Evolutionary conservation across 192 early-diverging fungal genomes (phyloP).

Genomic region (Backusella morwellensis): DNA sequence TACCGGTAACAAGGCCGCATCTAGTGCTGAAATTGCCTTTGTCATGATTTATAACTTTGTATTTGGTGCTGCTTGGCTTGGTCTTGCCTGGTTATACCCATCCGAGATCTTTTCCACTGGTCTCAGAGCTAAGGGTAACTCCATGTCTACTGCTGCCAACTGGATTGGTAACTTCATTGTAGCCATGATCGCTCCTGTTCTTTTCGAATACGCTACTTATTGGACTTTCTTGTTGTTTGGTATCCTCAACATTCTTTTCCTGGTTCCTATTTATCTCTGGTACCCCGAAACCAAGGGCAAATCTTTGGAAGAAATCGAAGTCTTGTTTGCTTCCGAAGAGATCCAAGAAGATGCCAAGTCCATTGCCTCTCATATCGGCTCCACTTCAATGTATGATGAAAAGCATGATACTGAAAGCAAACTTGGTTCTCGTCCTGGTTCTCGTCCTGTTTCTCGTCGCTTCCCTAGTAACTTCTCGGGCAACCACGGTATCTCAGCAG

Average conservation of each 20-base stretch:
- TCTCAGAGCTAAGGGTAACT: constrained; percentile 75
- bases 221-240: constrained; percentile 62
- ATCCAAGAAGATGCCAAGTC: constrained; percentile 30
- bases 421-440: constrained; percentile 7
- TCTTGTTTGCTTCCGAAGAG: constrained; percentile 30
- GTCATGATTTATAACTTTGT: constrained; percentile 67
- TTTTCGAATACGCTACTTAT: constrained; percentile 57
- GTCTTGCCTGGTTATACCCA: constrained; percentile 81
- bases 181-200: constrained; percentile 61
- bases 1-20: constrained; percentile 15
- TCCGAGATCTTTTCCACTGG: constrained; percentile 80
- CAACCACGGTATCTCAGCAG: background rate
- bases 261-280: constrained; percentile 58
- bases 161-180: constrained; percentile 80
- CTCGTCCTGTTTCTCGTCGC: constrained; percentile 23
- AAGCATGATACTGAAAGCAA: constrained; percentile 25
- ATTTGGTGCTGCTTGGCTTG: constrained; percentile 78
- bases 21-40: constrained; percentile 44
- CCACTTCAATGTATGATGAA: constrained; percentile 24
- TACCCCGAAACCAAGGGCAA: constrained; percentile 87
- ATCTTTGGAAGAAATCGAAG: constrained; percentile 59
- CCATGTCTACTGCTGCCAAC: constrained; percentile 73
- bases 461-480: constrained; percentile 25
- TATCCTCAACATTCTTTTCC: constrained; percentile 45
- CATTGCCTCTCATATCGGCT: constrained; percentile 27